Evolutionary conservation across 1,284 basidiomycete genomes (phyloP).

Genomic region (Pulveroboletus sp.): DNA sequence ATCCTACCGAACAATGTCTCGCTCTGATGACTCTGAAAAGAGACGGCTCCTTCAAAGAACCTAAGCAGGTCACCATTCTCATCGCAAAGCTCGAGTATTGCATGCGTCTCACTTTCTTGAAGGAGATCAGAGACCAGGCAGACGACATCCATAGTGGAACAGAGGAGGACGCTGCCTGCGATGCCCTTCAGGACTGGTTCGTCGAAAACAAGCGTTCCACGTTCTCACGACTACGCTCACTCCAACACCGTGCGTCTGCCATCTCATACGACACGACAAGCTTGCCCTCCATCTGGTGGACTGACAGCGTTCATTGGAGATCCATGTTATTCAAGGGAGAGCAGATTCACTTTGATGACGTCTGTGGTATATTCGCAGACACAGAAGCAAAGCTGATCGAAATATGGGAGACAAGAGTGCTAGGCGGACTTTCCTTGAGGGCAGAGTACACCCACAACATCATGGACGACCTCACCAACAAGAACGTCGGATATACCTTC

Average conservation of each 20-base stretch:
- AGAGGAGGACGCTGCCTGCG: background rate
- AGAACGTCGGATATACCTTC: constrained; percentile 1
- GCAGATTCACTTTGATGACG: constrained; percentile 3
- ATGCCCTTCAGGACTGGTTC: constrained; percentile 13
- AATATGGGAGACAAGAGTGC: constrained; percentile 19
- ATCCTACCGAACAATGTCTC: constrained; percentile 22
- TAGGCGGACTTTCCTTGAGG: constrained; percentile 12
- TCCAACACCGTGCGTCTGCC: constrained; percentile 24
- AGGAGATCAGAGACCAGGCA: constrained; percentile 6
- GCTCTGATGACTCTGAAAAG: constrained; percentile 13
- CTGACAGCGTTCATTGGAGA: constrained; percentile 6
- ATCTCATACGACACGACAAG: constrained; percentile 16
- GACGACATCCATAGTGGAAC: background rate
- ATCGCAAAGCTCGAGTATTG: constrained; percentile 17
- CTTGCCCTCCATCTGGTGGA: constrained; percentile 27
- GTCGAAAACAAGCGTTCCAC: constrained; percentile 20
- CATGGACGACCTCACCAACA: constrained; percentile 1
- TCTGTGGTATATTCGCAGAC: constrained; percentile 13
- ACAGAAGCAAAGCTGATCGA: constrained; percentile 9
- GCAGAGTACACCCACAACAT: constrained; percentile 1
- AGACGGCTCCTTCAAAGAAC: constrained; percentile 12
- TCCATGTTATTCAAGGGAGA: constrained; percentile 23
- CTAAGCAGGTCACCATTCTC: constrained; percentile 13
- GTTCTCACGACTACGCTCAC: constrained; percentile 10
- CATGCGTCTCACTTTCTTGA: constrained; percentile 18